Evolutionary conservation across 148 eudicot species (phyloP).

Genomic region (Hydrangea macrophylla): DNA sequence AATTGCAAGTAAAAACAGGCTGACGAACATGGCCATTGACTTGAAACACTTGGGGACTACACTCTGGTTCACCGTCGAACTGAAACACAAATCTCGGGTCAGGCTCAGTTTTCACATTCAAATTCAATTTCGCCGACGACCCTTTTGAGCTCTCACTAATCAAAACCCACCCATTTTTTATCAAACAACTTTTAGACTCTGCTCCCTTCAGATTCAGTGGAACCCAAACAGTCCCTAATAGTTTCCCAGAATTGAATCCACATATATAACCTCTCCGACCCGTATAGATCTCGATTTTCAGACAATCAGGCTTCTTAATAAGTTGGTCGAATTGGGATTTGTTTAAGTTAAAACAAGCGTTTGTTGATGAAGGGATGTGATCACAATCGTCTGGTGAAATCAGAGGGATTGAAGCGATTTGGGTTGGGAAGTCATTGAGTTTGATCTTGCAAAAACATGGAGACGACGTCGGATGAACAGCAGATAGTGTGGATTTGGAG

Average conservation of each 20-base stretch:
- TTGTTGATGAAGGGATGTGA: no score
- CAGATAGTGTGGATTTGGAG: no score
- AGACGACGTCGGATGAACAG: not conserved
- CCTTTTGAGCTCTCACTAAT: slow-evolving; percentile 24
- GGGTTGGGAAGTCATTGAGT: slow-evolving; percentile 20
- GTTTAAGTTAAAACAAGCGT: slow-evolving; percentile 31
- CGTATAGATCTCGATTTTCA: slow-evolving; percentile 25
- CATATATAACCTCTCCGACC: slow-evolving; percentile 7
- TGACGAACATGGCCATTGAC: slow-evolving; percentile 75
- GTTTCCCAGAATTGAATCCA: slow-evolving; percentile 15
- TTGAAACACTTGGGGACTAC: no score
- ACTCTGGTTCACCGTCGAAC: no score
- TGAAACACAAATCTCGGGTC: slow-evolving; percentile 54
- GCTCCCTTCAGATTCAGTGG: slow-evolving; percentile 34
- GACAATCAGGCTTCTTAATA: not conserved
- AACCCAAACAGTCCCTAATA: slow-evolving; percentile 24
- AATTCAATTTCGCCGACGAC: slow-evolving; percentile 22
- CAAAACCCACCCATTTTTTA: slow-evolving; percentile 41
- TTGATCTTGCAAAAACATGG: slow-evolving; percentile 33
- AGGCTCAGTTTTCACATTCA: slow-evolving; percentile 37
- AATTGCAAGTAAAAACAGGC: slow-evolving; percentile 88
- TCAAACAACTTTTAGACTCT: slow-evolving; percentile 11
- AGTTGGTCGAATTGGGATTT: slow-evolving; percentile 24
- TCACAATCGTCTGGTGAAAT: slow-evolving; percentile 15
- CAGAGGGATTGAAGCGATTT: slow-evolving; percentile 22